Conservation (phyloP, 495 filamentous ascomycete genomes). For the Clavariopsis aquatica region DNA sequence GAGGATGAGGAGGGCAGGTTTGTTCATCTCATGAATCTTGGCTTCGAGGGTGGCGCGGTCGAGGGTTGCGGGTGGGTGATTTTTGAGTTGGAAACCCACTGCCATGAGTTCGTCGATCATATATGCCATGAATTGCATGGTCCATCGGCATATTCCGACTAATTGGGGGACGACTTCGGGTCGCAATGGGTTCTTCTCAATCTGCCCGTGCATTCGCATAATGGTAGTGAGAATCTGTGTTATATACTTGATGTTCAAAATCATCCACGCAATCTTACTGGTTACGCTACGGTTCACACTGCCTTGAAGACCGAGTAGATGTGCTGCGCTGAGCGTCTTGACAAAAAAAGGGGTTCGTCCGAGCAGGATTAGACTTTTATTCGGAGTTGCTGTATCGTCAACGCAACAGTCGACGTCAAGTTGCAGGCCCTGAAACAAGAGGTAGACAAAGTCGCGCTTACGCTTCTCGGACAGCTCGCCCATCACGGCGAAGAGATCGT, state of each 20-base stretch:
- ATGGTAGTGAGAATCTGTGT: conserved; percentile 66
- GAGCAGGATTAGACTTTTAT: conserved; percentile 58
- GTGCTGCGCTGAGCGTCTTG: conserved; percentile 68
- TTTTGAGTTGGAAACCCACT: conserved; percentile 58
- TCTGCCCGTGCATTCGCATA: conserved; percentile 45
- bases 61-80: conserved; percentile 47
- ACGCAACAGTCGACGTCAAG: conserved; percentile 66
- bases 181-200: conserved; percentile 26
- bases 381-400: conserved; percentile 57
- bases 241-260: conserved; percentile 70
- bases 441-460: conserved; percentile 38
- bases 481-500: conserved; percentile 73
- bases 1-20: conserved; percentile 64
- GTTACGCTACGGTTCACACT: conserved; percentile 57
- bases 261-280: conserved; percentile 72
- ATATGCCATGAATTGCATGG: conserved; percentile 67
- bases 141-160: conserved; percentile 63
- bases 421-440: conserved; percentile 66
- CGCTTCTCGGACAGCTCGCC: conserved; percentile 29
- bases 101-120: conserved; percentile 67
- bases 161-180: conserved; percentile 56
- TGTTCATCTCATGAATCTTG: conserved; percentile 50
- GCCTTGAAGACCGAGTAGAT: conserved; percentile 65
- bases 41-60: conserved; percentile 50
- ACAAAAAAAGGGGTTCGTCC: conserved; percentile 67